These are phyloP conservation scores for Globisporangium cederbergense DNA, from an alignment of 352 stramenopile genomes.

Conservation along the genomic window DNA sequence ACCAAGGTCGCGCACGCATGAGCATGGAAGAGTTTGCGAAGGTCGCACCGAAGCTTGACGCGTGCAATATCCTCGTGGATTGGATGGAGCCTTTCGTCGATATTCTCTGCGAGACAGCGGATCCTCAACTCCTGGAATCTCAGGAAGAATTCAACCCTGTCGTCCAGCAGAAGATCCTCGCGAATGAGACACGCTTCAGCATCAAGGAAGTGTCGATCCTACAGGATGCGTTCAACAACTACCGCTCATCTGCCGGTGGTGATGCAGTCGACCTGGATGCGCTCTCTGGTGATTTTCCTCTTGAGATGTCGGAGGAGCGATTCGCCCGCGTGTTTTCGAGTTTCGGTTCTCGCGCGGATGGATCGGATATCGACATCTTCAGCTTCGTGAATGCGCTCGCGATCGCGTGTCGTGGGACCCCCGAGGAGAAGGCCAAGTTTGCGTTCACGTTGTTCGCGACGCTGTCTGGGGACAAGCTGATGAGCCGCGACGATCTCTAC, in stretches of 20 bases:
- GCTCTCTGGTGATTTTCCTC: slow-evolving; percentile 70
- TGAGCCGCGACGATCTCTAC: slow-evolving; percentile 81
- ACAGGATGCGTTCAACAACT: slow-evolving; percentile 85
- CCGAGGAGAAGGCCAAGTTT: slow-evolving; percentile 72
- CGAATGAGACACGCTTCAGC: slow-evolving; percentile 77
- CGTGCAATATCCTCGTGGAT: slow-evolving; percentile 57
- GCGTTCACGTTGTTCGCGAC: slow-evolving; percentile 80
- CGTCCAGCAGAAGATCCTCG: slow-evolving; percentile 86
- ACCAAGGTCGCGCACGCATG: slow-evolving; percentile 77
- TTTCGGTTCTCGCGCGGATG: slow-evolving; percentile 78
- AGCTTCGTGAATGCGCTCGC: slow-evolving; percentile 82
- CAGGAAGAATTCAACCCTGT: slow-evolving; percentile 88
- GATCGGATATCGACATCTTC: slow-evolving; percentile 81
- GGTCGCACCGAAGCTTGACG: slow-evolving; percentile 49
- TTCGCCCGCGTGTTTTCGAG: slow-evolving; percentile 74
- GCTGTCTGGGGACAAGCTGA: slow-evolving; percentile 35
- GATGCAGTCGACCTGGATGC: slow-evolving; percentile 76
- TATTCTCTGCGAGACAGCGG: slow-evolving; percentile 80
- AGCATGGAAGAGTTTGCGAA: slow-evolving; percentile 69
- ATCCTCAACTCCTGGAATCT: slow-evolving; percentile 75
- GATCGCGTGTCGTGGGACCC: slow-evolving; percentile 68
- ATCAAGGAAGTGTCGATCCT: slow-evolving; percentile 76
- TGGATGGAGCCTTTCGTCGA: slow-evolving; percentile 86
- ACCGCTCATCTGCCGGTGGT: slow-evolving; percentile 60
- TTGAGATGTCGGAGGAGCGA: slow-evolving; percentile 83